phyloP scores from a whole-genome alignment of 1,284 basidiomycete species.

The Irpex sp. region DNA sequence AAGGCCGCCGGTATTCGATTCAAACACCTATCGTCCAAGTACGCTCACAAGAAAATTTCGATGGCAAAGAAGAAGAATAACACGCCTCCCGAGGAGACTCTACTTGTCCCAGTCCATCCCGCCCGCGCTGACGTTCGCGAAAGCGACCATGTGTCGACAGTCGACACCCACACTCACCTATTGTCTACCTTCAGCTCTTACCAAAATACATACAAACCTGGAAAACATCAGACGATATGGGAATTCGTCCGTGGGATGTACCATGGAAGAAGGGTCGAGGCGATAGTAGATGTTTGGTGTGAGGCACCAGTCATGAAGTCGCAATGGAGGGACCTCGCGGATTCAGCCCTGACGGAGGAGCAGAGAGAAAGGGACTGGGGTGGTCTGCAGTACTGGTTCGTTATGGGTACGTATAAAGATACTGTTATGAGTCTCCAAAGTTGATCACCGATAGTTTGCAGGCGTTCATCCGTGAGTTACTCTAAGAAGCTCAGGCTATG shows the following conservation, averaged over 20 bases:
- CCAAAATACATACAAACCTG: slow-evolving; percentile 51
- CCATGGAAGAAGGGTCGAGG: slow-evolving; percentile 48
- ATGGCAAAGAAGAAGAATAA: slow-evolving; percentile 33
- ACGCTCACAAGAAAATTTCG: not conserved
- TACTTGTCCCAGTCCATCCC: slow-evolving; percentile 25
- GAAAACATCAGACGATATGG: slow-evolving; percentile 47
- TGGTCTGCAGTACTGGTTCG: slow-evolving; percentile 70
- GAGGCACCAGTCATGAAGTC: slow-evolving; percentile 58
- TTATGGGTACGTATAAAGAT: slow-evolving; percentile 54
- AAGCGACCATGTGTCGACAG: slow-evolving; percentile 38
- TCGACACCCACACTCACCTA: slow-evolving; percentile 81
- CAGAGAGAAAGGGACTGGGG: slow-evolving; percentile 51
- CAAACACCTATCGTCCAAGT: not conserved
- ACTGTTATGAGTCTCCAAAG: not conserved
- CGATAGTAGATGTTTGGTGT: slow-evolving; percentile 81
- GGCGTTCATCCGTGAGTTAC: slow-evolving; percentile 69
- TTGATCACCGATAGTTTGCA: slow-evolving; percentile 20
- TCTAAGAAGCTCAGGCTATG: not conserved
- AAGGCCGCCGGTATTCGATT: not conserved
- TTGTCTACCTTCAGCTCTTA: slow-evolving; percentile 67
- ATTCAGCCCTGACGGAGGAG: slow-evolving; percentile 56
- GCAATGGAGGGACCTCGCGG: slow-evolving; percentile 68
- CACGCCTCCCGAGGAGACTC: slow-evolving; percentile 23
- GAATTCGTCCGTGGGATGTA: slow-evolving; percentile 68
- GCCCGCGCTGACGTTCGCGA: slow-evolving; percentile 12